These are phyloP conservation scores for Kregervanrija pseudodelftensis DNA, from an alignment of 805 yeast genomes.

Conservation along the genomic window DNA sequence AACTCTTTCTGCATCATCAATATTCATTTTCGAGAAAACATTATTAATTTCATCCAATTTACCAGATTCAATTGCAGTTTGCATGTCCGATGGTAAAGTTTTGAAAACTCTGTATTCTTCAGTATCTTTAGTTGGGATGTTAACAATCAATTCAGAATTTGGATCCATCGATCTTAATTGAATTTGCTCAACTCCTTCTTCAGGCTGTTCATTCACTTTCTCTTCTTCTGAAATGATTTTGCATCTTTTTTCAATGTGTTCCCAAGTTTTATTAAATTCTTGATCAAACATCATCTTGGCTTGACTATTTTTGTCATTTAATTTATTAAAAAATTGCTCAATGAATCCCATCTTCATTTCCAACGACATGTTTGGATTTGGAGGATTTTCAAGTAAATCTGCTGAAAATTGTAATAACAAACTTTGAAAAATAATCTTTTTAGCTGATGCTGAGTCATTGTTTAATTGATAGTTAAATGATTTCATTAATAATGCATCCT, in stretches of 20 bases:
- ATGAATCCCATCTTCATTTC: conserved; percentile 9
- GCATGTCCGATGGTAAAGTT: conserved; percentile 54
- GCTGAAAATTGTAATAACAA: conserved; percentile 61
- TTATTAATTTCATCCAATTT: conserved; percentile 73
- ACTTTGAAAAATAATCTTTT: conserved; percentile 71
- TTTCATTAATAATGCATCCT: conserved; percentile 87
- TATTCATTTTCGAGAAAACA: conserved; percentile 64
- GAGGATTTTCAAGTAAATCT: conserved; percentile 18
- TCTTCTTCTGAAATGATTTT: conserved; percentile 53
- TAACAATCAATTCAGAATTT: conserved; percentile 62
- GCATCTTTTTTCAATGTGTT: conserved; percentile 74
- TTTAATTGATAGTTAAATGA: conserved; percentile 80
- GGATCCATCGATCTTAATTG: conserved; percentile 89
- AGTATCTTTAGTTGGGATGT: conserved; percentile 54
- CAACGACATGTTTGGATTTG: conserved; percentile 11
- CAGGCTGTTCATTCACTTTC: conserved; percentile 28
- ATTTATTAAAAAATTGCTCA: conserved; percentile 49
- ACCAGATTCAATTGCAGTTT: conserved; percentile 65
- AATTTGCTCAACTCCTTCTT: conserved; percentile 68
- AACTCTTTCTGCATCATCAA: conserved; percentile 74
- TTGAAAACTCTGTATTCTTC: conserved; percentile 49
- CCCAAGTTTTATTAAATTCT: conserved; percentile 67
- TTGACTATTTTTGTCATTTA: conserved; percentile 46
- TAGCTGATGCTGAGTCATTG: conserved; percentile 47
- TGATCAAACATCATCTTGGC: conserved; percentile 64